Evolutionary conservation across 2,329 filamentous ascomycete species (phyloP).

Genomic region (Talaromyces sp.): DNA sequence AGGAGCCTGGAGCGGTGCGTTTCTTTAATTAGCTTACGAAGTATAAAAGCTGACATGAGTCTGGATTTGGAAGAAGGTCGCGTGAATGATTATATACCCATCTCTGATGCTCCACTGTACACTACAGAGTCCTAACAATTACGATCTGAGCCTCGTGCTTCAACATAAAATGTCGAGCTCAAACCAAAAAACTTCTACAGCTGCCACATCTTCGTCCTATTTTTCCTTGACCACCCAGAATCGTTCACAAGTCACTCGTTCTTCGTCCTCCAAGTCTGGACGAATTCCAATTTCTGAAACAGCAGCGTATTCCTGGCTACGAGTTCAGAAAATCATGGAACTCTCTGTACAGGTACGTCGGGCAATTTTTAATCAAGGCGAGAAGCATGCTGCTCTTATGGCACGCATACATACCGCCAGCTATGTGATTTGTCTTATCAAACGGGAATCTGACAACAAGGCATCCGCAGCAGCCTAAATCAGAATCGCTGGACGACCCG

Average conservation of each 20-base stretch:
- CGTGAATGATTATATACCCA: neutral
- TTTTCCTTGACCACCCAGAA: constrained; percentile 1
- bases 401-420: neutral
- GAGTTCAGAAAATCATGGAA: constrained; percentile 18
- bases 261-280: constrained; percentile 9
- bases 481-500: constrained; percentile 11
- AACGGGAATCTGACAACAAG: neutral
- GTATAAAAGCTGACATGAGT: constrained; percentile 8
- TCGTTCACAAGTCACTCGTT: neutral
- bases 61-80: neutral
- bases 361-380: neutral
- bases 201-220: constrained; percentile 2
- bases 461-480: constrained; percentile 12
- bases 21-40: neutral
- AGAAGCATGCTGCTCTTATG: neutral
- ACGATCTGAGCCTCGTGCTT: neutral
- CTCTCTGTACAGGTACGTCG: constrained; percentile 4
- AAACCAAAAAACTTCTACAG: neutral
- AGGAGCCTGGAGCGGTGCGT: neutral
- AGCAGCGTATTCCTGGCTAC: constrained; percentile 20
- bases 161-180: neutral
- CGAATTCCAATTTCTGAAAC: constrained; percentile 19
- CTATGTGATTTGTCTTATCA: neutral
- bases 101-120: neutral
- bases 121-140: neutral